Base-by-base conservation (phyloP, 2,329 filamentous ascomycete species). In the Penicillium sp. region DNA sequence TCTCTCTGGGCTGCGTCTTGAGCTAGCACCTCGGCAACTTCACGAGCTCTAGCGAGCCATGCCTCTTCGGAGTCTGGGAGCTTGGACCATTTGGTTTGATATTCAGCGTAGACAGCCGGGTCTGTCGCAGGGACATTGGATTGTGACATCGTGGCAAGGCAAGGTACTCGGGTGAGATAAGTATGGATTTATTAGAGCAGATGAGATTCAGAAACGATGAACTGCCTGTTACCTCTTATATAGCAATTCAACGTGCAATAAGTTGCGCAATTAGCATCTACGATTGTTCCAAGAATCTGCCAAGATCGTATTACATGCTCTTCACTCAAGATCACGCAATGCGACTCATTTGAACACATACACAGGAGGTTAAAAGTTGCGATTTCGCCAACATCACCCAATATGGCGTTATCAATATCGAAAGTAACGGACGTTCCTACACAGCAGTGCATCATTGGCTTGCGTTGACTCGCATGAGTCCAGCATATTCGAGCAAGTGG, bases 1-100 rank as follows among this genome's bases (percentile, higher is more conserved):
- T 80, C 77, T 43, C 78, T 62, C 35, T 70, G 59, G 0, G 69
- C 69, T 0, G 73, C 77, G 59, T 80, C 78, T n/a, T 66, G 56
- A 8, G 72, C 69, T 1, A 80, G 67, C n/a, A 80, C 73, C 8
- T 72, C 65, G 3, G 75, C 68, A 3, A 81, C 77, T 25, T 75
- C 69, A n/a, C 66, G 65, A 6, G 77, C 78, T 37, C 78, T 71
- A 3, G 64, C 59, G 7, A 80, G 54, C 78, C 78, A 81, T 49
- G 57, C 70, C 13, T 68, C 64, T 12, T 71, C 61, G 4, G 67
- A 70, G 33, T 65, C 55, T 2, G 77, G 77, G 0, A 61, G 55
- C 2, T 64, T 52, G 37, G 65, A 52, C 55, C 59, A 64, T 55
- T 67, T 75, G 30, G 67, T 64, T 48, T 74, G 59, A 48, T 75